These are phyloP conservation scores for Zygosaccharomyces bailii DNA, from an alignment of 805 yeast genomes.

Conservation along the genomic window DNA sequence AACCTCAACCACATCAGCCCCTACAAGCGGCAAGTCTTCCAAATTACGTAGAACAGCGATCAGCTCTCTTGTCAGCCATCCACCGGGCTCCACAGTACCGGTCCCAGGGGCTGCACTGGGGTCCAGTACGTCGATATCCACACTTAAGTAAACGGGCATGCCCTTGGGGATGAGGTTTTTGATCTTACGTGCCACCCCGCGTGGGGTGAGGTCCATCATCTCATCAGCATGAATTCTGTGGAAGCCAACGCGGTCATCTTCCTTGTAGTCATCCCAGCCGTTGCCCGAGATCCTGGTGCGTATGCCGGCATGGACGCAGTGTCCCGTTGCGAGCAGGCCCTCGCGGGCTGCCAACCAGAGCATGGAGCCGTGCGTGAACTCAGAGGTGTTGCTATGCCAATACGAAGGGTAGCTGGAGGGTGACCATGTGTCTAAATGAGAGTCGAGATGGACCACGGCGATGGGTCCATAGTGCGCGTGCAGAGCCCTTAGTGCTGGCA, in stretches of 20 bases:
- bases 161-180: slow-evolving; percentile 54
- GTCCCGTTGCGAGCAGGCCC: slow-evolving; percentile 51
- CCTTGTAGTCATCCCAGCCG: slow-evolving; percentile 57
- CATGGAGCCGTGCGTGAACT: slow-evolving; percentile 82
- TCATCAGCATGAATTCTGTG: slow-evolving; percentile 68
- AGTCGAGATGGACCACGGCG: slow-evolving; percentile 78
- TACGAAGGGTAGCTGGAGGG: slow-evolving; percentile 66
- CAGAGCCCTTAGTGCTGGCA: slow-evolving; percentile 69
- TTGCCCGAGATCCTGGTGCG: slow-evolving; percentile 68
- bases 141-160: slow-evolving; percentile 68
- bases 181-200: slow-evolving; percentile 55
- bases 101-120: slow-evolving; percentile 76
- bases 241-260: slow-evolving; percentile 68
- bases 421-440: slow-evolving; percentile 80
- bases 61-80: slow-evolving; percentile 65
- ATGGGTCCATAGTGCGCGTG: slow-evolving; percentile 59
- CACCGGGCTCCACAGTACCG: slow-evolving; percentile 77
- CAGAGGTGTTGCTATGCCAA: slow-evolving; percentile 55
- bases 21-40: slow-evolving; percentile 58
- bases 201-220: slow-evolving; percentile 61
- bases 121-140: slow-evolving; percentile 76
- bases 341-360: slow-evolving; percentile 76
- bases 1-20: slow-evolving; percentile 77
- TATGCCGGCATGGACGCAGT: slow-evolving; percentile 72
- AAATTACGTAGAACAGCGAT: slow-evolving; percentile 56